Evolutionary conservation across 331 rosid species (phyloP).

Genomic region (Prunus yedoensis): DNA sequence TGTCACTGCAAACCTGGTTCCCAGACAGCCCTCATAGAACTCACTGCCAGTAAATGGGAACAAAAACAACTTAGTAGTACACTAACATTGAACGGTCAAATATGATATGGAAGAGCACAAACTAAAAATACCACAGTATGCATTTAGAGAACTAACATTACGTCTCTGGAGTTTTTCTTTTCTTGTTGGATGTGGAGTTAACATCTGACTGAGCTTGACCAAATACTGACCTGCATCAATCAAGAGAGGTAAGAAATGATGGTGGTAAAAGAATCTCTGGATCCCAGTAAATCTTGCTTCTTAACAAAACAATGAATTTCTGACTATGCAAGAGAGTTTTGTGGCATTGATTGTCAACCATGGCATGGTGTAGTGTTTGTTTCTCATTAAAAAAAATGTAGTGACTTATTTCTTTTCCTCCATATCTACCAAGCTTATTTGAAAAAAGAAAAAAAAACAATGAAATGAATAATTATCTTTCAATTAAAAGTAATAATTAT

Average conservation of each 20-base stretch:
- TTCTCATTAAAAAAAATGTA: not conserved
- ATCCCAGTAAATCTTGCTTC: not conserved
- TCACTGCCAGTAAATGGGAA: not conserved
- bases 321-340: not conserved
- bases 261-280: not conserved
- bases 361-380: not conserved
- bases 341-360: not conserved
- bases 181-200: constrained; percentile 41
- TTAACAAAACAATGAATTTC: not conserved
- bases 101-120: constrained; percentile 9
- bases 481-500: not conserved
- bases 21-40: not conserved
- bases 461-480: not conserved
- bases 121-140: not conserved
- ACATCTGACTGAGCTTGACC: constrained; percentile 60
- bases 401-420: not conserved
- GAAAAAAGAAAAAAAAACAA: not conserved
- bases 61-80: constrained; percentile 9
- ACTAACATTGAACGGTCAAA: constrained; percentile 2
- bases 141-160: not conserved
- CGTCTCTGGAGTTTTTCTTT: constrained; percentile 64
- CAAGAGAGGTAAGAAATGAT: not conserved
- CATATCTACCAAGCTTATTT: not conserved
- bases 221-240: constrained; percentile 67
- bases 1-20: not conserved